Percentiles rank a stretch among this genome's conserved stretches.
These are phyloP conservation scores for Mortierella sp. DNA, from an alignment of 371 early-diverging fungal species.

Conservation along the genomic window DNA sequence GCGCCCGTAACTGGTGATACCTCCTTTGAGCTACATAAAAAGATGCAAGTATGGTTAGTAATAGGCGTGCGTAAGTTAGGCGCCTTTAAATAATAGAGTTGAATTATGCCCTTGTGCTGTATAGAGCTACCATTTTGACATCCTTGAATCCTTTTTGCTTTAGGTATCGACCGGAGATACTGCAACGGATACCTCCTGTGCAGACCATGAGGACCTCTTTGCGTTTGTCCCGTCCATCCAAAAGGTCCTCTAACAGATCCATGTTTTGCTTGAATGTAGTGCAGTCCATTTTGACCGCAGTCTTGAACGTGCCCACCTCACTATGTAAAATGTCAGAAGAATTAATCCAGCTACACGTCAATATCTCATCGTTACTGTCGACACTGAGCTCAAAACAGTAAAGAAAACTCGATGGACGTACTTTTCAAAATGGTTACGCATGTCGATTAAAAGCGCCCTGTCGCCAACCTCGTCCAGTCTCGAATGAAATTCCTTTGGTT, in stretches of 20 bases:
- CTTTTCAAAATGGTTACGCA: slow-evolving; percentile 81
- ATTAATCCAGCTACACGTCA: too few species aligned
- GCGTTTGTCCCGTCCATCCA: slow-evolving; percentile 44
- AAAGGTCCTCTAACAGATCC: slow-evolving; percentile 43
- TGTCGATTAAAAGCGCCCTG: slow-evolving; percentile 66
- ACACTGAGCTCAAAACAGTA: too few species aligned
- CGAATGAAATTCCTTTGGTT: slow-evolving; percentile 68
- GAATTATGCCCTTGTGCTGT: neutral
- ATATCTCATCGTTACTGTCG: too few species aligned
- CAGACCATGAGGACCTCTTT: slow-evolving; percentile 81
- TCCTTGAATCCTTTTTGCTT: slow-evolving; percentile 73
- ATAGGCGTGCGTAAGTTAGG: neutral
- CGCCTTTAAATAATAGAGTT: neutral
- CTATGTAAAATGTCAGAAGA: slow-evolving; percentile 32
- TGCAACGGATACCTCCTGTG: slow-evolving; percentile 85
- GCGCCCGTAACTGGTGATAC: slow-evolving; percentile 82
- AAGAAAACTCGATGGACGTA: slow-evolving; percentile 29
- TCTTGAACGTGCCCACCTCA: slow-evolving; percentile 70
- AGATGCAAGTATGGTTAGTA: neutral
- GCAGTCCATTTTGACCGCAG: slow-evolving; percentile 73
- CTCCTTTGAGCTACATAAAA: slow-evolving; percentile 70
- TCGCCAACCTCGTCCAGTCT: slow-evolving; percentile 58
- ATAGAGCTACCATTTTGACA: slow-evolving; percentile 78
- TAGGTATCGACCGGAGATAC: slow-evolving; percentile 78
- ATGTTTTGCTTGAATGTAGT: slow-evolving; percentile 74